Base-by-base conservation (phyloP, 2,329 filamentous ascomycete genomes). In the Xylariaceae sp. region DNA sequence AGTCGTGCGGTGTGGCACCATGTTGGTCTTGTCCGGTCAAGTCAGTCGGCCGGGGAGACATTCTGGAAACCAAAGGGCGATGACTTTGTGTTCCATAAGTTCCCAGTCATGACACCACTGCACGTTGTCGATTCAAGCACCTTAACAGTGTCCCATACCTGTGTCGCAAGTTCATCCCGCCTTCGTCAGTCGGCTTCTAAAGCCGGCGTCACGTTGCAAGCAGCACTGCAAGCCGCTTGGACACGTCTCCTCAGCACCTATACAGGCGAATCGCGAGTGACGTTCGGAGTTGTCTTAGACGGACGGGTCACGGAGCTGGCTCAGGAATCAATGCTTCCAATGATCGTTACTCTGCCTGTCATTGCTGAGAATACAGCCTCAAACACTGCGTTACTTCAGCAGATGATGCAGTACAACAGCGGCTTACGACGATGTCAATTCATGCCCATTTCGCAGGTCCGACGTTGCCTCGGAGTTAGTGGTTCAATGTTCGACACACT, bases 231-330 rank as follows among this genome's bases (percentile, higher is more conserved):
- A 71, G 87, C 86, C 2, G 83, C 89, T 1, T 97, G 92, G 92
- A 81, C 88, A 2, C 80, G 85, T 6, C 69, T 97, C 0, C 77
- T 97, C 0, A 80, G 88, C 0, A 83, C 86, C 0, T 96, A 96
- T 67, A 80, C 87, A 11, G 92, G 91, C 1, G 91, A 96, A 69
- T 68, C 76, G 2, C 80, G 80, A 4, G 86, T 94, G 0, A 87
- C 87, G 0, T 96, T 94, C 70, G 93, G 92, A 0, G 80, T 89
- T 11, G 89, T 92, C 0, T 77, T 96, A 6, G 92, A 92, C 7
- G 91, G 91, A 0, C 80, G 91, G 39, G 85, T 81, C 2, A 79
- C 80, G 0, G 80, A 87, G 3, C 76, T 80, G n/a, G 83, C 86
- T 0, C 78, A 81, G 15, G 70, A 78, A 4, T 80, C 82, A 3